Evolutionary conservation across 2,329 filamentous ascomycete genomes (phyloP), one percentile per base, ranked within the genome.

Genomic region (Diplodia scrobiculata): DNA sequence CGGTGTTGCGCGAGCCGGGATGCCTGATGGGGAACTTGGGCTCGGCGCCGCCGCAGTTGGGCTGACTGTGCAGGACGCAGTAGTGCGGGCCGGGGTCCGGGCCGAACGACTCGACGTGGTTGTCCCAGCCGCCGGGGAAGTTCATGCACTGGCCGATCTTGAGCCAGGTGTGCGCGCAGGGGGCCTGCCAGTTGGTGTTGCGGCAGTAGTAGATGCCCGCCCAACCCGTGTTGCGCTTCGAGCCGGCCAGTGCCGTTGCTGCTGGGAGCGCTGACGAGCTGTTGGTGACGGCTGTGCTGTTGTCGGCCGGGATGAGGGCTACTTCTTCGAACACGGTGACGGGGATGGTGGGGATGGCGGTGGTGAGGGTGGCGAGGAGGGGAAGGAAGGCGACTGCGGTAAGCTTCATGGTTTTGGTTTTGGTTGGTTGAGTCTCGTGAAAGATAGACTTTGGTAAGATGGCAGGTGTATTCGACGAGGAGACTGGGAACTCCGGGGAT

Each of bases 121-220:
- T 34, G 32, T 55, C 21, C 53, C 53, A 55, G 10, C 53, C 53
- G 11, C 21, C 3, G 17, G 29, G 34, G 53, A 55, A 55, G 34
- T 55, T 38, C 53, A 55, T 55, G 53, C 53, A 55, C 53, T 55
- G n/a, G 19, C 14, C 14, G 53, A 55, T 25, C 53, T 34, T 7
- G n/a, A 55, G 10, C 17, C 29, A n/a, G 17, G 53, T 38, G 32
- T 38, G 32, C 7, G 53, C 53, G 53, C 53, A 41, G 10, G 53
- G 53, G n/a, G 5, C 53, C 17, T 9, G 32, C n/a, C n/a, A 55
- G 53, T 21, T 7, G 53, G 36, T 41, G 53, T 41, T 55, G 53
- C 53, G 53, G 34, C 53, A 55, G 53, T 38, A 55, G 53, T 55
- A 55, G 34, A 38, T 25, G 53, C 53, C 32, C 11, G 32, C 48